Conservation (phyloP, 2,329 filamentous ascomycete species). For the Cladosporium colombiae region DNA sequence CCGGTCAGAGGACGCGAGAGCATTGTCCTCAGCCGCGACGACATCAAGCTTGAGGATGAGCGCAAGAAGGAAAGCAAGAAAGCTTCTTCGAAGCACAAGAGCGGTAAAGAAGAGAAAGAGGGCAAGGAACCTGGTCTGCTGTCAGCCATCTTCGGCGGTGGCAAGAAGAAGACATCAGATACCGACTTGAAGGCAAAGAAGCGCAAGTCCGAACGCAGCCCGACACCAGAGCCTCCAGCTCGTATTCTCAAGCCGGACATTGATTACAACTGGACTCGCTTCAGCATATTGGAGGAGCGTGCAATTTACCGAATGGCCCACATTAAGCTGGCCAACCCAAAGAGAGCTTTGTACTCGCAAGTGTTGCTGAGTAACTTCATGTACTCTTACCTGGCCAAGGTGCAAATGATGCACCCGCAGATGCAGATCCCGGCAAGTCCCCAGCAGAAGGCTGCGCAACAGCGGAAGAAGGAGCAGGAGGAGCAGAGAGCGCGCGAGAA, state of each 20-base stretch:
- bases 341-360: slow-evolving; percentile 87
- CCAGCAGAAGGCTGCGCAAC: slow-evolving; percentile 39
- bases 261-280: slow-evolving; percentile 94
- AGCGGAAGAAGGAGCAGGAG: slow-evolving; percentile 30
- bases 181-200: slow-evolving; percentile 75
- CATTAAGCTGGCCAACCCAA: slow-evolving; percentile 97
- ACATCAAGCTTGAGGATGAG: slow-evolving; percentile 73
- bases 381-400: slow-evolving; percentile 98
- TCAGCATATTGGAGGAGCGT: slow-evolving; percentile 90
- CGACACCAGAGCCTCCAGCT: slow-evolving; percentile 78
- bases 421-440: slow-evolving; percentile 80
- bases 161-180: slow-evolving; percentile 69
- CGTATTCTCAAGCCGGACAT: slow-evolving; percentile 79
- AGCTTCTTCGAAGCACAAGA: slow-evolving; percentile 66
- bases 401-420: slow-evolving; percentile 97
- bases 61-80: slow-evolving; percentile 81
- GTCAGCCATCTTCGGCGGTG: slow-evolving; percentile 85
- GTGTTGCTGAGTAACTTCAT: slow-evolving; percentile 98
- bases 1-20: slow-evolving; percentile 69
- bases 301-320: slow-evolving; percentile 99
- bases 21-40: slow-evolving; percentile 77
- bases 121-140: slow-evolving; percentile 65
- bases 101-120: slow-evolving; percentile 69
- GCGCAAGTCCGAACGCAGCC: slow-evolving; percentile 65
- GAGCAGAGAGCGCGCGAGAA: slow-evolving; percentile 23